Conservation (phyloP, 176 grass and related monocot species). For the Lolium rigidum region DNA sequence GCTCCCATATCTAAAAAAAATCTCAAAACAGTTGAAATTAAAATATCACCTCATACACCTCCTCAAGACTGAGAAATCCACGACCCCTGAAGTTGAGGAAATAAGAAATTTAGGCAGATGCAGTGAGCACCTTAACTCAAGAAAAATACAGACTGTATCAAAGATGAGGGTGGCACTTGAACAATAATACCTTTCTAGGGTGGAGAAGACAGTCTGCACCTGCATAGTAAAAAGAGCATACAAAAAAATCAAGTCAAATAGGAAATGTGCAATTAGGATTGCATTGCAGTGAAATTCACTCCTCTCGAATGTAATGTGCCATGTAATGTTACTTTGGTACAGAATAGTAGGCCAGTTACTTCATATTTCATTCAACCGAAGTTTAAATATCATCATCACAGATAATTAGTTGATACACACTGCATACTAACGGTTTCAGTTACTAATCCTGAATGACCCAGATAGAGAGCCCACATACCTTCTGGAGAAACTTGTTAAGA, state of each 20-base stretch:
- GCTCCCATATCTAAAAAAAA: too few species aligned
- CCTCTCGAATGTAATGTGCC: background rate
- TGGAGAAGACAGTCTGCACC: slow-evolving; percentile 75
- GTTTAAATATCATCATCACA: background rate
- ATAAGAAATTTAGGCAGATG: slow-evolving; percentile 16
- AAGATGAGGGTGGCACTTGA: background rate
- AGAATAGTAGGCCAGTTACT: background rate
- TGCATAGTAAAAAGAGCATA: slow-evolving; percentile 45
- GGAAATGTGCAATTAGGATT: background rate
- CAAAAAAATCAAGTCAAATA: background rate
- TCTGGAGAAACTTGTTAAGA: slow-evolving; percentile 78
- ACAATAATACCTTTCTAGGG: slow-evolving; percentile 62
- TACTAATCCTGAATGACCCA: too few species aligned
- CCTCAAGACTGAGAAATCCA: slow-evolving; percentile 82
- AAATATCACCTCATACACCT: slow-evolving; percentile 66
- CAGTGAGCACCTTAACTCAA: background rate
- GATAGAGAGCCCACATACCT: slow-evolving; percentile 42
- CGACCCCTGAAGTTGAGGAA: slow-evolving; percentile 51
- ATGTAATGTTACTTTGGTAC: background rate
- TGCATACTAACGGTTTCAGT: too few species aligned
- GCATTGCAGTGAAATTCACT: background rate
- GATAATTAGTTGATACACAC: background rate
- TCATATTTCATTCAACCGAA: background rate
- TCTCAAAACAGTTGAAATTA: slow-evolving; percentile 30
- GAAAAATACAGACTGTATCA: background rate